A percentile compares a stretch with the other conserved stretches of the same genome.
Conservation (phyloP, 2,329 filamentous ascomycete species). For the Xenosphaeropsis pyriputrescens region DNA sequence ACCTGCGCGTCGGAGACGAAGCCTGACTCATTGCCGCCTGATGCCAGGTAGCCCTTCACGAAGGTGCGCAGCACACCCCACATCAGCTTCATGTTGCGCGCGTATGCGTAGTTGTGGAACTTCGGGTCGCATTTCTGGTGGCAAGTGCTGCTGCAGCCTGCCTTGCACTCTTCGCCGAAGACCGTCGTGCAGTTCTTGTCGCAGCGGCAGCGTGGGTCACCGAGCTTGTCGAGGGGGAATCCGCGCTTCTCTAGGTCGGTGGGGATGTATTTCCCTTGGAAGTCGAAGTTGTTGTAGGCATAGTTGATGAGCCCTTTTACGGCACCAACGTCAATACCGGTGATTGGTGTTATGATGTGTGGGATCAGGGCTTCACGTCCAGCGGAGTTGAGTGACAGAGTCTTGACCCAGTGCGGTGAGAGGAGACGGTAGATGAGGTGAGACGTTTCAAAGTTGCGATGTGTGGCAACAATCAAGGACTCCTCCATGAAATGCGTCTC, state of each 20-base stretch:
- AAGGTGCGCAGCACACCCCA: constrained; percentile 28
- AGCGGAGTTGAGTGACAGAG: constrained; percentile 30
- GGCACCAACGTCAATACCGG: constrained; percentile 23
- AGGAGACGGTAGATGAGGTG: constrained; percentile 28
- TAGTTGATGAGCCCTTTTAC: constrained; percentile 22
- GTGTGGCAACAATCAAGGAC: constrained; percentile 28
- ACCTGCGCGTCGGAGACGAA: constrained; percentile 13
- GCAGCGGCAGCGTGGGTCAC: too few species aligned
- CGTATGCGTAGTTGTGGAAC: constrained; percentile 34
- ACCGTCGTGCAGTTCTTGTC: too few species aligned
- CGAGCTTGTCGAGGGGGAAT: constrained; percentile 21
- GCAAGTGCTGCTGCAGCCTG: too few species aligned
- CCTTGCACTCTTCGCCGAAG: too few species aligned
- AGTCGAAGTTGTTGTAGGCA: constrained; percentile 29
- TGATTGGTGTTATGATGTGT: constrained; percentile 24
- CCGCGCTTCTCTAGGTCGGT: constrained; percentile 27
- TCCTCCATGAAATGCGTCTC: constrained; percentile 32
- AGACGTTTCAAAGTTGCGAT: constrained; percentile 24
- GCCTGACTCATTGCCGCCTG: constrained; percentile 14
- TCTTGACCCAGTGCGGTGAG: constrained; percentile 33
- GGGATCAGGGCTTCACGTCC: constrained; percentile 29
- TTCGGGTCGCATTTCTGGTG: constrained; percentile 12
- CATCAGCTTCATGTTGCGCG: constrained; percentile 26
- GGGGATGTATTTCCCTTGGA: constrained; percentile 27
- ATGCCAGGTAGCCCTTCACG: constrained; percentile 22